Conservation (phyloP, 176 grass and related monocot species). For the Luzula sylvatica region DNA sequence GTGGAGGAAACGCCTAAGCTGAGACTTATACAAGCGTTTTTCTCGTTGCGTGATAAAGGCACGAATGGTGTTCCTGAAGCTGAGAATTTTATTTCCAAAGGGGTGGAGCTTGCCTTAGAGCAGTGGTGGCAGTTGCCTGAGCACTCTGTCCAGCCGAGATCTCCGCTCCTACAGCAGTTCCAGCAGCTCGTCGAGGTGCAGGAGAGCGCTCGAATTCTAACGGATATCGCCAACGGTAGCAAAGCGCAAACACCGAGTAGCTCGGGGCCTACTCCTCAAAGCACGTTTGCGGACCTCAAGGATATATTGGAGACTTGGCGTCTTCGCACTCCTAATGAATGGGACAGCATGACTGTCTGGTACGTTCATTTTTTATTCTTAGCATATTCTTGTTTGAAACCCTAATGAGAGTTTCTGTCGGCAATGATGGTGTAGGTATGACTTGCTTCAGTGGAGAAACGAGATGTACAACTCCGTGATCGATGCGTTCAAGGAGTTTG, state of each 20-base stretch:
- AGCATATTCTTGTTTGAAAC: too few species aligned
- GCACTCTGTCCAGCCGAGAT: slow-evolving; percentile 76
- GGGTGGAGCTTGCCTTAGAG: slow-evolving; percentile 88
- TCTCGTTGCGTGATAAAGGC: slow-evolving; percentile 73
- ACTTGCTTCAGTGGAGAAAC: slow-evolving; percentile 98
- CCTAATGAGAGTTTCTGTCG: too few species aligned
- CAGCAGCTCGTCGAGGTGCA: slow-evolving; percentile 97
- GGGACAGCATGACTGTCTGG: slow-evolving; percentile 94
- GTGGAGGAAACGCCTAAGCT: slow-evolving; percentile 86
- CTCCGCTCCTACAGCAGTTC: slow-evolving; percentile 91
- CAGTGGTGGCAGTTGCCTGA: slow-evolving; percentile 99
- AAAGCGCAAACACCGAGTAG: slow-evolving; percentile 66
- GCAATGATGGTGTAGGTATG: slow-evolving; percentile 28
- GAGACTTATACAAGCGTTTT: slow-evolving; percentile 76
- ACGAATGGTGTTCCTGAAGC: slow-evolving; percentile 74
- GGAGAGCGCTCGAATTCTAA: slow-evolving; percentile 83
- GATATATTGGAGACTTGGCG: slow-evolving; percentile 99
- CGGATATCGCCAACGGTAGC: slow-evolving; percentile 94
- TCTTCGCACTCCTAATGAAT: slow-evolving; percentile 89
- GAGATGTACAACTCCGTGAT: slow-evolving; percentile 99
- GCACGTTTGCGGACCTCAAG: slow-evolving; percentile 82
- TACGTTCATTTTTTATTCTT: background rate
- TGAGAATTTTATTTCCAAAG: slow-evolving; percentile 80
- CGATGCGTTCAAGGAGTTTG: slow-evolving; percentile 91
- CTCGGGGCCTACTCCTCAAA: slow-evolving; percentile 61